phyloP scores from a whole-genome alignment of 169 alveolate species.

The Plasmodium falciparum region DNA sequence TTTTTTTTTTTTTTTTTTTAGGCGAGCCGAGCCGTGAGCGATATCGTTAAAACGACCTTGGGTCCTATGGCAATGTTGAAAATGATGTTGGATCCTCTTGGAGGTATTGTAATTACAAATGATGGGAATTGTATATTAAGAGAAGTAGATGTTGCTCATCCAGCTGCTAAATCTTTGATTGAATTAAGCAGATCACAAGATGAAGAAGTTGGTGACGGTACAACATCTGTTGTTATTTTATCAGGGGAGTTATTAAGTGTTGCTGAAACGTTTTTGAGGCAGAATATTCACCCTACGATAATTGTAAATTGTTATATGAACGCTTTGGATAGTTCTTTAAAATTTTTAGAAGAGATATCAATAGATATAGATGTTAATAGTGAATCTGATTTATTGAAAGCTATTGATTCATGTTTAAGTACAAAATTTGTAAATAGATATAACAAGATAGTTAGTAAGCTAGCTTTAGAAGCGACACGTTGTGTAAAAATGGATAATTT shows the following conservation, averaged over 20 bases:
- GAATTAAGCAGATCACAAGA: constrained; percentile 98
- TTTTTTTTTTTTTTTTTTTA: constrained; percentile 10
- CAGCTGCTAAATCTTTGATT: constrained; percentile 98
- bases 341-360: constrained; percentile 92
- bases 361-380: constrained; percentile 90
- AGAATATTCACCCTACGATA: constrained; percentile 96
- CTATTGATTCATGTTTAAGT: constrained; percentile 90
- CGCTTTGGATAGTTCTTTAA: constrained; percentile 94
- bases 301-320: constrained; percentile 95
- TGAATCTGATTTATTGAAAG: constrained; percentile 88
- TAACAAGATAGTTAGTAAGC: constrained; percentile 94
- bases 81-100: constrained; percentile 99
- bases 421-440: constrained; percentile 96
- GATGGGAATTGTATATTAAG: constrained; percentile 98
- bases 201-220: constrained; percentile 99
- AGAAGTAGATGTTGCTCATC: constrained; percentile 98
- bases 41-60: constrained; percentile 97
- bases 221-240: constrained; percentile 97
- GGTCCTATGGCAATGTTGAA: constrained; percentile 99
- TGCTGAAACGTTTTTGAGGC: constrained; percentile 95
- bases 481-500: constrained; percentile 86
- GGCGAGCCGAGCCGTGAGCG: constrained; percentile 98
- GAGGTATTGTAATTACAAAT: constrained; percentile 99
- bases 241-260: constrained; percentile 97
- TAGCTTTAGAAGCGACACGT: constrained; percentile 96